Evolutionary conservation across 1,284 basidiomycete genomes (phyloP).

Genomic region (Cutaneotrichosporon mucoides): DNA sequence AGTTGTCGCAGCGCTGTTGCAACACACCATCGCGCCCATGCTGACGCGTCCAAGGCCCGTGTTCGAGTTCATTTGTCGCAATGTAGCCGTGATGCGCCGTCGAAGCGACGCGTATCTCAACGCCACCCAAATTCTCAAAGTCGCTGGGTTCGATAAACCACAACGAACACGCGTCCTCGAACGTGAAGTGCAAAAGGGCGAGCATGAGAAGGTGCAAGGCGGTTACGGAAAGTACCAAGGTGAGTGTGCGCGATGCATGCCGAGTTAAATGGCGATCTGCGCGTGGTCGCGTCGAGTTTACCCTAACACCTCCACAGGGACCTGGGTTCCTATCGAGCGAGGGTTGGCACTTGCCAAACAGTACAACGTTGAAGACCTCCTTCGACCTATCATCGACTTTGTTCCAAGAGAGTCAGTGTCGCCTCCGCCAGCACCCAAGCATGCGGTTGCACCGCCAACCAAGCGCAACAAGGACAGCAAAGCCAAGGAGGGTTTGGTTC

Average conservation of each 20-base stretch:
- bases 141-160: slow-evolving; percentile 98
- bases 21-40: background rate
- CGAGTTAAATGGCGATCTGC: too few relatives aligned
- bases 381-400: slow-evolving; percentile 94
- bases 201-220: slow-evolving; percentile 98
- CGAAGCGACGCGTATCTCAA: slow-evolving; percentile 96
- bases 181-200: slow-evolving; percentile 96
- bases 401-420: slow-evolving; percentile 77
- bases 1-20: slow-evolving; percentile 20
- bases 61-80: slow-evolving; percentile 72
- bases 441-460: slow-evolving; percentile 68
- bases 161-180: slow-evolving; percentile 96
- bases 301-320: slow-evolving; percentile 58
- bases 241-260: slow-evolving; percentile 48
- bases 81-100: slow-evolving; percentile 94
- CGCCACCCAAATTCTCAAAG: slow-evolving; percentile 98
- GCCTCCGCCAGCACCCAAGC: slow-evolving; percentile 94
- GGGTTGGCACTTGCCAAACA: slow-evolving; percentile 82
- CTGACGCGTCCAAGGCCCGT: slow-evolving; percentile 37
- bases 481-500: slow-evolving; percentile 27
- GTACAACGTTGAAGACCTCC: slow-evolving; percentile 82
- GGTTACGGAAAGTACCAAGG: slow-evolving; percentile 99
- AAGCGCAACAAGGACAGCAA: slow-evolving; percentile 49
- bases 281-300: background rate
- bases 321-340: slow-evolving; percentile 95